A percentile compares a stretch with the other conserved stretches of the same genome.
phyloP scores from a whole-genome alignment of 306 rosid species.

The Quercus rubra region DNA sequence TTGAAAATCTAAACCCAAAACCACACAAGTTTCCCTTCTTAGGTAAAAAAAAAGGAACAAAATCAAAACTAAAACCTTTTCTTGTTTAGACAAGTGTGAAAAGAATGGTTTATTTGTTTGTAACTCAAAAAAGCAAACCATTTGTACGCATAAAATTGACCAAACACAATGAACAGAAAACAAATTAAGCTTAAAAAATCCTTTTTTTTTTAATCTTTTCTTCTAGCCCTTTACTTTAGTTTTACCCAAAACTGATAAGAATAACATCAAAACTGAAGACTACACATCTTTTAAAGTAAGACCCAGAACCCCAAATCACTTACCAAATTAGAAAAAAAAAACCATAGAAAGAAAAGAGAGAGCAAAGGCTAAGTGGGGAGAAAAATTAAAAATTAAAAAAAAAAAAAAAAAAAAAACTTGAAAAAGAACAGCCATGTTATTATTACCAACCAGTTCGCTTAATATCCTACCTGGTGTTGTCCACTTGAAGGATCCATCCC shows the following conservation, averaged over 20 bases:
- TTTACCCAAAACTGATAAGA: background rate
- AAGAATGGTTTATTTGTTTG: background rate
- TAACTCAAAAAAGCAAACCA: background rate
- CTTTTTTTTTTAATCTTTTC: background rate
- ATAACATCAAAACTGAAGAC: background rate
- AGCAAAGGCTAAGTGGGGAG: background rate
- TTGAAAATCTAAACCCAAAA: background rate
- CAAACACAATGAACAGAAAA: background rate
- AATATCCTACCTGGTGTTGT: conserved; percentile 62
- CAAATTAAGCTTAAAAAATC: background rate
- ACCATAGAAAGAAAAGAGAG: background rate
- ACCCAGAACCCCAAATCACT: conserved; percentile 5
- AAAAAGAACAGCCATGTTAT: background rate
- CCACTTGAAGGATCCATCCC: conserved; percentile 83
- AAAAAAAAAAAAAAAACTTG: background rate
- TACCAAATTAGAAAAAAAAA: background rate
- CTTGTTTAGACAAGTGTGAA: background rate
- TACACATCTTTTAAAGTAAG: background rate
- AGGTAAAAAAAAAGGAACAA: background rate
- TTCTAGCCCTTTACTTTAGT: background rate
- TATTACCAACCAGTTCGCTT: background rate
- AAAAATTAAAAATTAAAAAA: background rate
- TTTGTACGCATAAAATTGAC: background rate
- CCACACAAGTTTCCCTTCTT: background rate
- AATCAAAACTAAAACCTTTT: background rate